Percentiles rank a stretch among this genome's conserved stretches.
Evolutionary conservation across 345 rosid genomes (phyloP).

Genomic region (Euphorbia lathyris): DNA sequence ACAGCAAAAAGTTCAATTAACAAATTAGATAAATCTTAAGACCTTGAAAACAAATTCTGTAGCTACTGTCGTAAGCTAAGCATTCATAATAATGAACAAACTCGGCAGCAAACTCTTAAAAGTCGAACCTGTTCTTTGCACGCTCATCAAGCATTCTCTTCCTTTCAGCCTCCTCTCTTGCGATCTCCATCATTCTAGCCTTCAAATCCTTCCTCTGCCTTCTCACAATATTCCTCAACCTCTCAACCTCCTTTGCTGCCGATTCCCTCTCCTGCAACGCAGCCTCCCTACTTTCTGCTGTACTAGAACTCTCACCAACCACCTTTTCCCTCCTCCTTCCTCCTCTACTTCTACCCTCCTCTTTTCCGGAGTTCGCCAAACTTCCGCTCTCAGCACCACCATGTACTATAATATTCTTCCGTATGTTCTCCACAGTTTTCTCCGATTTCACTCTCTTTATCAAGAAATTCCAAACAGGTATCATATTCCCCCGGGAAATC

Average conservation of each 20-base stretch:
- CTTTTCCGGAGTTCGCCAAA: slow-evolving; percentile 41
- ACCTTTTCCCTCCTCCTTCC: slow-evolving; percentile 58
- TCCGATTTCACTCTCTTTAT: slow-evolving; percentile 75
- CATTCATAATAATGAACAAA: not conserved
- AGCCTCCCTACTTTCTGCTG: slow-evolving; percentile 57
- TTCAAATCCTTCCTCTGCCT: slow-evolving; percentile 83
- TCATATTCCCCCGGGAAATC: slow-evolving; percentile 85
- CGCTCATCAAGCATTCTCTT: slow-evolving; percentile 93
- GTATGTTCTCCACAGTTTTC: slow-evolving; percentile 69
- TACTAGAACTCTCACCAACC: slow-evolving; percentile 29
- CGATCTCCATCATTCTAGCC: slow-evolving; percentile 84
- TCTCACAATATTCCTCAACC: slow-evolving; percentile 66
- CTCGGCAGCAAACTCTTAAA: not conserved
- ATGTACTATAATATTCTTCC: slow-evolving; percentile 74
- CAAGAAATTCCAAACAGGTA: slow-evolving; percentile 68
- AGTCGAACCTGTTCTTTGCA: slow-evolving; percentile 67
- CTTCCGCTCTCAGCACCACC: slow-evolving; percentile 37
- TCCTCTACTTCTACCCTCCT: slow-evolving; percentile 47
- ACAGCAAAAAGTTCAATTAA: not conserved
- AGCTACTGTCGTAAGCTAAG: not conserved
- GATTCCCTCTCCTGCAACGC: slow-evolving; percentile 66
- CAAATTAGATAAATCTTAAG: not conserved
- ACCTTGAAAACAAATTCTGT: slow-evolving; percentile 1
- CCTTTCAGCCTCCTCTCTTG: slow-evolving; percentile 90
- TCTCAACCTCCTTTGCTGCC: slow-evolving; percentile 76